phyloP scores from a whole-genome alignment of 164 flowering plant species.

The Euptelea pleiosperma region DNA sequence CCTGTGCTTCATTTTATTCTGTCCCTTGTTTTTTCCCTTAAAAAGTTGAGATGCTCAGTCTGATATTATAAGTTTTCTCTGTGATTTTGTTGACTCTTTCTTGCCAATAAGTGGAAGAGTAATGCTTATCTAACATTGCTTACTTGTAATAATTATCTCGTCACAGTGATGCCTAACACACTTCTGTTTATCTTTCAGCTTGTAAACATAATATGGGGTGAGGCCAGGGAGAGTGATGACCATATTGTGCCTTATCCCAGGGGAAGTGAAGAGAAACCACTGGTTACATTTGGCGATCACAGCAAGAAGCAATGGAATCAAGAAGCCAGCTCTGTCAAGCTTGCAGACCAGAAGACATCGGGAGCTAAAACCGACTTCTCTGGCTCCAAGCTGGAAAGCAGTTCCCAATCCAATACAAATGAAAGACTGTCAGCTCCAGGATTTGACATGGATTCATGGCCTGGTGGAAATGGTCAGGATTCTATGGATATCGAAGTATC shows the following conservation, averaged over 20 bases:
- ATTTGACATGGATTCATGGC: conserved; percentile 36
- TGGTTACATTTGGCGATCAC: conserved; percentile 23
- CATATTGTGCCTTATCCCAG: conserved; percentile 67
- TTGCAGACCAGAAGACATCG: conserved; percentile 30
- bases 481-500: conserved; percentile 32
- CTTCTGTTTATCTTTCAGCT: conserved; percentile 42
- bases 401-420: conserved; percentile 23
- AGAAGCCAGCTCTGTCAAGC: conserved; percentile 29
- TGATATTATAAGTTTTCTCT: background rate
- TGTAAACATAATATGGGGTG: conserved; percentile 70
- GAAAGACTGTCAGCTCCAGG: conserved; percentile 30
- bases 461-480: conserved; percentile 25
- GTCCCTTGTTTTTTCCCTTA: no score
- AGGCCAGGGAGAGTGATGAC: conserved; percentile 51
- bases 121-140: background rate
- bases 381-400: conserved; percentile 28
- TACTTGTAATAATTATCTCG: background rate
- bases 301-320: conserved; percentile 39
- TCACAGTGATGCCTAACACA: background rate
- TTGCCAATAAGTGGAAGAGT: background rate
- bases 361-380: conserved; percentile 19
- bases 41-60: no score
- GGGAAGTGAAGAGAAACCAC: conserved; percentile 35
- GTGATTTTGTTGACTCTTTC: background rate
- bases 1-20: no score